Percentiles rank a stretch among this genome's conserved stretches.
Conservation (phyloP, 2,329 filamentous ascomycete genomes). For the Talaromyces marneffei region DNA sequence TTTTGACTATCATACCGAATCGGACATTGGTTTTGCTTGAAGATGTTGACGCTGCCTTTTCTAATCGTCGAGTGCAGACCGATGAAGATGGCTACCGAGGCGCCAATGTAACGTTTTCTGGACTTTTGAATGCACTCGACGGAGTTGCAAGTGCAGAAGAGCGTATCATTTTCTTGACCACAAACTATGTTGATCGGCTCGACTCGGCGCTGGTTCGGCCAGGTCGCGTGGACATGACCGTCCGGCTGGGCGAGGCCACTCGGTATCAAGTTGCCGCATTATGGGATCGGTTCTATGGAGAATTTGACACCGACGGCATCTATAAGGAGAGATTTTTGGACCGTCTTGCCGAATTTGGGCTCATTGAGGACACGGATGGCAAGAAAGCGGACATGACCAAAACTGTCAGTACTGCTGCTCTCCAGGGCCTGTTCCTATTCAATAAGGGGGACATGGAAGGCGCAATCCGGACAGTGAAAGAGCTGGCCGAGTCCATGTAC, state of each 20-base stretch:
- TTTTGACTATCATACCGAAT: conserved; percentile 77
- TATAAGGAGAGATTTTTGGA: conserved; percentile 65
- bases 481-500: conserved; percentile 28
- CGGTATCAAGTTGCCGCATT: conserved; percentile 76
- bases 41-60: conserved; percentile 86
- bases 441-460: conserved; percentile 89
- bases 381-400: conserved; percentile 42
- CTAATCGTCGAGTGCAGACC: conserved; percentile 64
- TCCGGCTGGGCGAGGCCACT: conserved; percentile 82
- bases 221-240: conserved; percentile 87
- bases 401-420: conserved; percentile 76
- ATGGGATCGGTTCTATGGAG: conserved; percentile 93
- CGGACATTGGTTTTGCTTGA: conserved; percentile 79
- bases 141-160: conserved; percentile 94
- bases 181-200: conserved; percentile 85
- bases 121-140: conserved; percentile 77
- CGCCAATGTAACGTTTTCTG: conserved; percentile 88
- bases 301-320: conserved; percentile 61
- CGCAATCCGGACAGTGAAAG: conserved; percentile 71
- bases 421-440: conserved; percentile 91
- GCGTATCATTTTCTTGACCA: conserved; percentile 87
- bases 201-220: conserved; percentile 86
- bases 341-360: conserved; percentile 61
- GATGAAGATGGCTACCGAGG: conserved; percentile 80
- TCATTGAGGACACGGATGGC: conserved; percentile 57